Base-by-base conservation (phyloP, 2,329 filamentous ascomycete species). In the Aureobasidium lini region DNA sequence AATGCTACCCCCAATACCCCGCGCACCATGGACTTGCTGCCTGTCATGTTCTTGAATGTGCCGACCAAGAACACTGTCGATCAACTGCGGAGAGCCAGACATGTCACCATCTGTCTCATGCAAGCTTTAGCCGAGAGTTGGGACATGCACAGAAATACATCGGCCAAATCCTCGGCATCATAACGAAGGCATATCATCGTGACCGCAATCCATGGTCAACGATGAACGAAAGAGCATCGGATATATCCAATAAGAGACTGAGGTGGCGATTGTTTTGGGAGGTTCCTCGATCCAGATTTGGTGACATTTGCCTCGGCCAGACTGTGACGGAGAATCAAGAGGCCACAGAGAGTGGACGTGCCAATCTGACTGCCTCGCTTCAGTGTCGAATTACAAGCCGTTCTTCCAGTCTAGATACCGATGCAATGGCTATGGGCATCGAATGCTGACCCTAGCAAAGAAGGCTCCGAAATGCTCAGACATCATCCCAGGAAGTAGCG, bases 41-140 rank as follows among this genome's bases (percentile, higher is more conserved):
- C 72, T 9, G 72, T 74, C 37, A 63, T 76, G 52, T 77, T 77
- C 62, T 62, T 77, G 43, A 73, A 77, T 64, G 72, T 77, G 6
- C 75, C 75, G 42, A 68, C 64, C 8, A 68, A 74, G 61, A 70
- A 70, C 31, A 67, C 67, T 29, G 65, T 68, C 16, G 65, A 67
- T 29, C 69, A 71, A 53, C 43, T 76, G 29, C 61, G 62, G 39
- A 64, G 65, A 59, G 73, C 73, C 6, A 65, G 64, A 37, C 64
- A 62, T 57, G 69, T 73, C 44, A 61, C 66, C 34, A 56, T 62
- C 15, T 68, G 67, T 59, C 60, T 75, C 61, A 68, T 76, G 37
- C 64, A 64, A 58, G 69, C 71, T 6, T 65, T 76, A 63, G 73
- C 71, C 2, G 69, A 69, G 42, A 68, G 64, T 48, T 70, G 68